These are phyloP conservation scores for Epithele typhae DNA, from an alignment of 768 basidiomycete species.

Conservation along the genomic window DNA sequence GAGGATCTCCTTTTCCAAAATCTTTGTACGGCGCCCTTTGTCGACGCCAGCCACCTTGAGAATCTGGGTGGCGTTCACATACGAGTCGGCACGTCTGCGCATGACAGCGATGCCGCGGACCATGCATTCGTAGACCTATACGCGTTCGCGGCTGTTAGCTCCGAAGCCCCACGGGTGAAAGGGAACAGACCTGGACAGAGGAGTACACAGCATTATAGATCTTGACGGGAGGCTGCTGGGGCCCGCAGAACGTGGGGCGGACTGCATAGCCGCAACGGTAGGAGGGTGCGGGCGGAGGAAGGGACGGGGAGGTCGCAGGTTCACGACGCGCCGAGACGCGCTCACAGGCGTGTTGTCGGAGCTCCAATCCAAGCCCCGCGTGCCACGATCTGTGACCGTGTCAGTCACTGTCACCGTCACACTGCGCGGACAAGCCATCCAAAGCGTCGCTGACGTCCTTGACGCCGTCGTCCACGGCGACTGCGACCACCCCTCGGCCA, in stretches of 20 bases:
- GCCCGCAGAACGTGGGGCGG: constrained; percentile 23
- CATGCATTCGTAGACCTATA: constrained; percentile 95
- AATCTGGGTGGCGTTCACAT: constrained; percentile 98
- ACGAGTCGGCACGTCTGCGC: constrained; percentile 92
- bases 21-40: constrained; percentile 95
- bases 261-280: constrained; percentile 24
- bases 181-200: constrained; percentile 65
- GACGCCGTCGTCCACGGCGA: constrained; percentile 4
- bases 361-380: constrained; percentile 15
- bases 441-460: constrained; percentile 3
- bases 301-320: constrained; percentile 4
- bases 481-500: constrained; percentile 4
- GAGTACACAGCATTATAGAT: constrained; percentile 94
- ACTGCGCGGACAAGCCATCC: background rate
- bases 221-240: constrained; percentile 51
- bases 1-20: constrained; percentile 93
- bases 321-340: constrained; percentile 24
- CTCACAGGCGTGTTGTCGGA: constrained; percentile 21
- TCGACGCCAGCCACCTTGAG: constrained; percentile 98
- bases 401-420: background rate
- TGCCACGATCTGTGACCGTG: constrained; percentile 18
- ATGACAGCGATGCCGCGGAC: constrained; percentile 98
- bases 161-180: constrained; percentile 2
- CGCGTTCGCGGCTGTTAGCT: constrained; percentile 15
- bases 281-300: constrained; percentile 3